phyloP scores from a whole-genome alignment of 306 rosid genomes.

The Chamaecrista fasciculata region DNA sequence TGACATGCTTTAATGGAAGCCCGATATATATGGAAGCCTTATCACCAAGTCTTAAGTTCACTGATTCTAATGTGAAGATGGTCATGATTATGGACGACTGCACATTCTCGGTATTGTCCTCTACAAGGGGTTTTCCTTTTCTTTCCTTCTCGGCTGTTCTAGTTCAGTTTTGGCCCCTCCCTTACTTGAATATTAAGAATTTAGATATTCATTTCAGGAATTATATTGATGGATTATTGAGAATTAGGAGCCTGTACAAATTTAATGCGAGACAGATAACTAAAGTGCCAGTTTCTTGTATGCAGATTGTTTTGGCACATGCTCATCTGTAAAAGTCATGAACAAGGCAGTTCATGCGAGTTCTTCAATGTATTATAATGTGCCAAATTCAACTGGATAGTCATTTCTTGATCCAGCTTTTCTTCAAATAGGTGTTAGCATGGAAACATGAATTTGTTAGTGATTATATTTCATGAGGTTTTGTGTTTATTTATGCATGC shows the following conservation, averaged over 20 bases:
- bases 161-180: constrained; percentile 29
- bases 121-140: constrained; percentile 27
- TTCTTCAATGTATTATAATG: no score
- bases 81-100: constrained; percentile 29
- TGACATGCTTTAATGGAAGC: constrained; percentile 17
- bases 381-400: not conserved
- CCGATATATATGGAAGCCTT: constrained; percentile 22
- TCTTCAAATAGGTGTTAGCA: not conserved
- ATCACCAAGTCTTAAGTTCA: constrained; percentile 32
- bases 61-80: constrained; percentile 40
- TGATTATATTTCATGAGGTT: no score
- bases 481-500: not conserved
- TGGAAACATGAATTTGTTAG: not conserved
- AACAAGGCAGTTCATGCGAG: not conserved
- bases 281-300: constrained; percentile 25
- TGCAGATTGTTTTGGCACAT: constrained; percentile 12
- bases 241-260: constrained; percentile 55
- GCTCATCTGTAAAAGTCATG: constrained; percentile 2
- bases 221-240: constrained; percentile 29
- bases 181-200: constrained; percentile 46
- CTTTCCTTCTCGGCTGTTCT: not conserved
- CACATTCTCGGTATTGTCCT: constrained; percentile 34
- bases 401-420: not conserved
- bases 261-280: constrained; percentile 25
- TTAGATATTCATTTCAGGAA: constrained; percentile 40